Conservation (phyloP, 2,329 filamentous ascomycete species). For the Aphanoascus verrucosus region DNA sequence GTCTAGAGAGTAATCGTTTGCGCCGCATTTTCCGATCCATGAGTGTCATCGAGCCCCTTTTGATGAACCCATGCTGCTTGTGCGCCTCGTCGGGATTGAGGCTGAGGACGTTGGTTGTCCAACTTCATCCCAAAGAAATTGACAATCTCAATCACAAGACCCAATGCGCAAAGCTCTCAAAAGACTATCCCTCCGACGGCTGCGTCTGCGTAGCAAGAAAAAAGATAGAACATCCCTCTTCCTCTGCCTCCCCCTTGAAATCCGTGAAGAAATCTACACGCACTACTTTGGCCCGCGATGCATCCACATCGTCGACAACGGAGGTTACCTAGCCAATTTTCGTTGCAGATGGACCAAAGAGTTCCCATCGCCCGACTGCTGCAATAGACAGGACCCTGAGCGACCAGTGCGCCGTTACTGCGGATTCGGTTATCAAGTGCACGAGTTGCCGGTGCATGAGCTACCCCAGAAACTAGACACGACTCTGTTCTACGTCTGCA, state of each 20-base stretch:
- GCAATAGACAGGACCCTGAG: slow-evolving; percentile 10
- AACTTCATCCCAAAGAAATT: background rate
- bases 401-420: slow-evolving; percentile 10
- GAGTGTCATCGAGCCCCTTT: too few species aligned
- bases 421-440: slow-evolving; percentile 24
- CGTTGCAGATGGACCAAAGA: slow-evolving; percentile 21
- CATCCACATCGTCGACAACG: slow-evolving; percentile 28
- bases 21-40: too few species aligned
- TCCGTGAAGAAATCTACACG: slow-evolving; percentile 31
- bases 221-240: slow-evolving; percentile 4
- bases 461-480: slow-evolving; percentile 16
- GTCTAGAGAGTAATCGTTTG: too few species aligned
- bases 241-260: slow-evolving; percentile 25
- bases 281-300: slow-evolving; percentile 28
- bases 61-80: too few species aligned
- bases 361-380: slow-evolving; percentile 24
- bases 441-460: slow-evolving; percentile 10
- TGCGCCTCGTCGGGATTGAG: too few species aligned
- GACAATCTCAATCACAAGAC: background rate
- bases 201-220: background rate
- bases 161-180: background rate
- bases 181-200: background rate
- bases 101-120: background rate
- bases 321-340: slow-evolving; percentile 28
- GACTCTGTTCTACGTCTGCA: slow-evolving; percentile 26